These are phyloP conservation scores for Xerocomellus chrysenteron DNA, from an alignment of 768 basidiomycete species.

Conservation along the genomic window DNA sequence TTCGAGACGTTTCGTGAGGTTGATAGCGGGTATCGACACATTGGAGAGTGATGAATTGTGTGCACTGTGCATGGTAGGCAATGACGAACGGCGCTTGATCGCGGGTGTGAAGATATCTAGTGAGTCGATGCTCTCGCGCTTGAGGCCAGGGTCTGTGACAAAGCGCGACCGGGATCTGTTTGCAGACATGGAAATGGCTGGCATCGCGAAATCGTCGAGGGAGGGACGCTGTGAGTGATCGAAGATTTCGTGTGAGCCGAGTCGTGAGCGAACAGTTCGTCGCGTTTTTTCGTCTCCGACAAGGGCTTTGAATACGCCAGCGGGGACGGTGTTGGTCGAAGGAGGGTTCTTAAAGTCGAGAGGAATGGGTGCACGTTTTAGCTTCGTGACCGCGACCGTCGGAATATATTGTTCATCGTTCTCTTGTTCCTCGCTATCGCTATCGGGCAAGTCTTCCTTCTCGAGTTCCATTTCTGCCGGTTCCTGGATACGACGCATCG, in stretches of 20 bases:
- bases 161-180: conserved; percentile 53
- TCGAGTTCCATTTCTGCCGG: conserved; percentile 9
- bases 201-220: conserved; percentile 72
- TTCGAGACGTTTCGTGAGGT: conserved; percentile 57
- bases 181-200: conserved; percentile 63
- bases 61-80: conserved; percentile 52
- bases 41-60: conserved; percentile 45
- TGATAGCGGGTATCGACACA: conserved; percentile 44
- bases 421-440: conserved; percentile 10
- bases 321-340: conserved; percentile 75
- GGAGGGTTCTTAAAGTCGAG: conserved; percentile 71
- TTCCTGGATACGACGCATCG: conserved; percentile 24
- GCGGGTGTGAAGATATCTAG: conserved; percentile 46
- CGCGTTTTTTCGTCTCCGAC: conserved; percentile 68
- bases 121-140: conserved; percentile 28
- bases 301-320: conserved; percentile 82
- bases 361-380: conserved; percentile 74
- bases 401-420: conserved; percentile 19
- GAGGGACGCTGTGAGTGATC: conserved; percentile 69
- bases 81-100: conserved; percentile 52
- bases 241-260: conserved; percentile 71
- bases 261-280: conserved; percentile 69
- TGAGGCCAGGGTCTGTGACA: conserved; percentile 56
- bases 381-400: conserved; percentile 25
- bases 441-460: conserved; percentile 7